phyloP scores from a whole-genome alignment of 768 basidiomycete species.

The Naganishia vaughanmartiniae region DNA sequence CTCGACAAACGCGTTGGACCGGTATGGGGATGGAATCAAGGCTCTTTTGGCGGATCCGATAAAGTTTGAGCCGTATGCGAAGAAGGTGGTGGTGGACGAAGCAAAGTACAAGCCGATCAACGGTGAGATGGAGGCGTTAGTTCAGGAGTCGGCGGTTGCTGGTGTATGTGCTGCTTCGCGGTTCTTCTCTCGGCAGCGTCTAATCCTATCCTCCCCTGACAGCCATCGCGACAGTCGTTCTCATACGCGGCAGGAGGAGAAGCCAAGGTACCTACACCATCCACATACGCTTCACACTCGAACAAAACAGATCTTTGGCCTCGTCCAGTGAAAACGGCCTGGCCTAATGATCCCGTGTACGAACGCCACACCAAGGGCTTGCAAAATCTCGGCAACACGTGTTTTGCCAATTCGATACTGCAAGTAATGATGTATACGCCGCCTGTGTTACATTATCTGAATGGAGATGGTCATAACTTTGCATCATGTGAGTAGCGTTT shows the following conservation, averaged over 20 bases:
- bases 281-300: background rate
- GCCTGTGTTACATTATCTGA: constrained; percentile 57
- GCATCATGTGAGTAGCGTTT: constrained; percentile 11
- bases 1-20: constrained; percentile 38
- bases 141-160: background rate
- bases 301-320: constrained; percentile 15
- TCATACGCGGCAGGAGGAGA: constrained; percentile 36
- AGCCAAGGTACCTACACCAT: background rate
- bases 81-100: constrained; percentile 42
- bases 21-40: constrained; percentile 33
- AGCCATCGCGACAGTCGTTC: constrained; percentile 35
- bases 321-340: constrained; percentile 17
- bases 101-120: constrained; percentile 32
- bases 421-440: constrained; percentile 92
- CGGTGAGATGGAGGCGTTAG: background rate
- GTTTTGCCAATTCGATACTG: constrained; percentile 90
- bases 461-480: background rate
- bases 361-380: constrained; percentile 57
- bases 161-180: constrained; percentile 6
- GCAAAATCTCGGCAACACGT: constrained; percentile 85
- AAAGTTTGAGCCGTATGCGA: constrained; percentile 45
- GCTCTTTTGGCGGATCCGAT: constrained; percentile 42
- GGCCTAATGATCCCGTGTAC: constrained; percentile 15
- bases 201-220: too few species aligned
- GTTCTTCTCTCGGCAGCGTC: background rate